Base-by-base conservation (phyloP, 202 grass and related monocot genomes). In the Zizania palustris region DNA sequence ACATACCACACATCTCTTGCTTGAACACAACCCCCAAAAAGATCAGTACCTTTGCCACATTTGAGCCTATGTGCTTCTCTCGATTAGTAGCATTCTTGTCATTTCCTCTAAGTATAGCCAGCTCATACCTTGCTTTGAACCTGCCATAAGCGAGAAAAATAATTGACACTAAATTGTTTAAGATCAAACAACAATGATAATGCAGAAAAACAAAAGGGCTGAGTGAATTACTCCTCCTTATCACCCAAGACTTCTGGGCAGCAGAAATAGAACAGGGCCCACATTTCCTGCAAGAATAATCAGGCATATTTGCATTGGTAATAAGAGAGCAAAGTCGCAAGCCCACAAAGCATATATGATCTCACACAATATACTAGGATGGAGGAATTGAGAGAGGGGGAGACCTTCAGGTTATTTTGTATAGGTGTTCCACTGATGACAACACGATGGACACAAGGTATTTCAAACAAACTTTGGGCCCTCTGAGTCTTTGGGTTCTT, bases 381-480 rank as follows among this genome's bases (percentile, higher is more conserved):
- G 46, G 5, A 28, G 55, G 51, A 81, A 49, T 36, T 72, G 8
- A 80, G 55, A 14, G 57, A n/a, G 56, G 42, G 9, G 33, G 42
- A 67, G 79, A 94, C 95, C 91, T 94, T 98, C 54, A 98, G 65
- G 71, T 98, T 94, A 66, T 98, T 98, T 55, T 98, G 95, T 74
- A 98, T 98, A 12, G 95, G 95, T n/a, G 91, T 98, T n/a, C 95
- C 95, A 83, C 87, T 98, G 16, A 98, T 94, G 67, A 98, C 77
- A 72, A 98, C 81, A 40, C 91, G 88, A 79, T 94, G 95, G 20
- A 60, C 46, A 86, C 91, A 90, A 22, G 89, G 89, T 90, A 98
- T 98, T 82, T 92, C 83, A 61, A 74, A 84, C 81, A 98, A 88
- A 63, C 95, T 98, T 57, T 94, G 80, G 28, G 87, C 85, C 57